These are phyloP conservation scores for Elaeis guineensis DNA, from an alignment of 176 grass and related monocot species.

Conservation along the genomic window DNA sequence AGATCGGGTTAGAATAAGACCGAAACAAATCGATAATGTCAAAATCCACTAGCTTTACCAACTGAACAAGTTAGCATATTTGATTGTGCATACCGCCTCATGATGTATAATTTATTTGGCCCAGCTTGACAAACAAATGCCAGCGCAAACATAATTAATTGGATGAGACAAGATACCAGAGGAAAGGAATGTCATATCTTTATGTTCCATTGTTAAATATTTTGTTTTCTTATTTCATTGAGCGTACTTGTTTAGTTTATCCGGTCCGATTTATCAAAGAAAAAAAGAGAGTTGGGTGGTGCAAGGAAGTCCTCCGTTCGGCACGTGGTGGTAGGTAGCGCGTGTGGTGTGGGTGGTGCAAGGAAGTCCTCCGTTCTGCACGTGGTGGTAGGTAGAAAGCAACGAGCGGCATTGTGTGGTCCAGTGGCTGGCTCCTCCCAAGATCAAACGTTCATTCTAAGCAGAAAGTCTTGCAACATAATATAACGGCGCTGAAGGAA, in stretches of 20 bases:
- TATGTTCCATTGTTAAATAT: no score
- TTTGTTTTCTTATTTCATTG: no score
- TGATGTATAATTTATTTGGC: not conserved
- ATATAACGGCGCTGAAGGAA: constrained; percentile 38
- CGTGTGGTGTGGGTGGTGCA: no score
- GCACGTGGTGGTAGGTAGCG: no score
- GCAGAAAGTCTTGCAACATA: constrained; percentile 38
- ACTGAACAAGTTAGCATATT: no score
- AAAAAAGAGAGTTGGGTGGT: not conserved
- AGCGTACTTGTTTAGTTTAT: no score
- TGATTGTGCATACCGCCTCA: no score
- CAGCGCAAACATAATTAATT: not conserved
- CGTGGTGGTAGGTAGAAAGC: not conserved
- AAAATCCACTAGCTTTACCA: no score
- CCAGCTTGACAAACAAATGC: not conserved
- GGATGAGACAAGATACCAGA: constrained; percentile 1
- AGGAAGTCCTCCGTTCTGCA: not conserved
- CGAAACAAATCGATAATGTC: no score
- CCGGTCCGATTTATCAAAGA: no score
- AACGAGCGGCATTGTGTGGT: not conserved
- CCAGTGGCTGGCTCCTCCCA: not conserved
- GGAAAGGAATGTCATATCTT: not conserved
- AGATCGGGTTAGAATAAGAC: no score
- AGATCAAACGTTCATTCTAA: constrained; percentile 23
- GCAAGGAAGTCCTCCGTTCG: not conserved